Evolutionary conservation across 176 grass and related monocot genomes (phyloP).

Genomic region (Oryza punctata): DNA sequence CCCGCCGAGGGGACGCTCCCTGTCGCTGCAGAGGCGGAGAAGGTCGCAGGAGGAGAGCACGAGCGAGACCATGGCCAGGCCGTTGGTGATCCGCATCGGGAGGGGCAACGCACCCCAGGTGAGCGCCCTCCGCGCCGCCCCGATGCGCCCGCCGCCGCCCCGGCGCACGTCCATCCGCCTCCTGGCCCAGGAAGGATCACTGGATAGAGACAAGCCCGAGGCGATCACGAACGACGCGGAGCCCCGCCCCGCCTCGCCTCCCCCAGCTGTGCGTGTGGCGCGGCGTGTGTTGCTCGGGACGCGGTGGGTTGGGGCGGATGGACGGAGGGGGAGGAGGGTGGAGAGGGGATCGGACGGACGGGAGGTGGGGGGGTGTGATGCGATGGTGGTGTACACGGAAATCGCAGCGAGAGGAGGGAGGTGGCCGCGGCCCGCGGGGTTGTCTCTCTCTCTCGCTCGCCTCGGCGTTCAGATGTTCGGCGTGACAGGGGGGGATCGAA

Average conservation of each 20-base stretch:
- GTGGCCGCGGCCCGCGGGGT: not conserved
- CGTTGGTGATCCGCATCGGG: conserved; percentile 46
- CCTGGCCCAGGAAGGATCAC: no score
- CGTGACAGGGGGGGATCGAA: conserved; percentile 20
- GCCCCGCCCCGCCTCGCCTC: no score
- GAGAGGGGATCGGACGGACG: conserved; percentile 2
- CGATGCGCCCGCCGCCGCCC: conserved; percentile 24
- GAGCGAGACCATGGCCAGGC: conserved; percentile 42
- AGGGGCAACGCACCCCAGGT: conserved; percentile 25
- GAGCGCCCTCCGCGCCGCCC: conserved; percentile 35
- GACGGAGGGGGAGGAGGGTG: not conserved
- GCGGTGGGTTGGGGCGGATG: not conserved
- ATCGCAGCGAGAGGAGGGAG: not conserved
- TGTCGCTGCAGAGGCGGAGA: conserved; percentile 60
- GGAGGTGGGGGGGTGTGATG: not conserved
- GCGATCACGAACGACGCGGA: not conserved
- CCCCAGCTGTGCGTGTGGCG: no score
- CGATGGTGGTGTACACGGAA: conserved; percentile 42
- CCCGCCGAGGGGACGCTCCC: conserved; percentile 50
- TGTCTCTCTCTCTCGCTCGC: not conserved
- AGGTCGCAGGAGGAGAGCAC: conserved; percentile 57
- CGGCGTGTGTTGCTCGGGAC: not conserved
- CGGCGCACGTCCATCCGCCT: conserved; percentile 44
- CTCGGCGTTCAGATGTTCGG: conserved; percentile 27
- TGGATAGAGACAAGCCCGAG: no score